Conservation (phyloP, 352 stramenopile species). For the Globisporangium mamillatum region DNA sequence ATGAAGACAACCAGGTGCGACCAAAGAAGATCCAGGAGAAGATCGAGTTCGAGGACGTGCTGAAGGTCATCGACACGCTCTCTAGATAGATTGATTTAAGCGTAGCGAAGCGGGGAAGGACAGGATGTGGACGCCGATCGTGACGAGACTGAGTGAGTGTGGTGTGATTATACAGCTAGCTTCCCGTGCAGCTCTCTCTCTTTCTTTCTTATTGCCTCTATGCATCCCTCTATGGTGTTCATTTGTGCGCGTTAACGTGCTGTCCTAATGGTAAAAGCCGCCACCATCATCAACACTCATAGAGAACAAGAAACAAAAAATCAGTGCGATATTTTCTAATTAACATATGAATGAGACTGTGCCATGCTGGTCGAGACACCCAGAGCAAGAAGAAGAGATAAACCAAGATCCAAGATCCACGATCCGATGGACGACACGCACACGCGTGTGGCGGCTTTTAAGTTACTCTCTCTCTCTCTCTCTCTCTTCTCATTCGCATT, state of each 20-base stretch:
- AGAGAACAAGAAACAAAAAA: constrained; percentile 2
- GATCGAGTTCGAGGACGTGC: constrained; percentile 81
- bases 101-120: constrained; percentile 1
- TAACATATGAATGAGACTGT: constrained; percentile 13
- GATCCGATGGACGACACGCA: constrained; percentile 6
- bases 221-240: not conserved
- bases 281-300: not conserved
- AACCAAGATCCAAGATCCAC: not conserved
- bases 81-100: constrained; percentile 66
- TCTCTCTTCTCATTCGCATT: not conserved
- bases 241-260: not conserved
- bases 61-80: constrained; percentile 86
- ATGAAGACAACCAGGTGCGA: constrained; percentile 86
- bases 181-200: not conserved
- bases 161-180: constrained; percentile 13
- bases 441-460: constrained; percentile 3
- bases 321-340: constrained; percentile 15
- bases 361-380: not conserved
- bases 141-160: constrained; percentile 7
- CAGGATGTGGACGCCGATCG: not conserved
- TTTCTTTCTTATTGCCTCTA: not conserved
- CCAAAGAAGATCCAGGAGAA: constrained; percentile 87
- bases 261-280: not conserved
- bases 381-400: constrained; percentile 1
- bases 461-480: constrained; percentile 6